These are phyloP conservation scores for Perilla frutescens DNA, from an alignment of 257 asterid genomes.

Conservation along the genomic window DNA sequence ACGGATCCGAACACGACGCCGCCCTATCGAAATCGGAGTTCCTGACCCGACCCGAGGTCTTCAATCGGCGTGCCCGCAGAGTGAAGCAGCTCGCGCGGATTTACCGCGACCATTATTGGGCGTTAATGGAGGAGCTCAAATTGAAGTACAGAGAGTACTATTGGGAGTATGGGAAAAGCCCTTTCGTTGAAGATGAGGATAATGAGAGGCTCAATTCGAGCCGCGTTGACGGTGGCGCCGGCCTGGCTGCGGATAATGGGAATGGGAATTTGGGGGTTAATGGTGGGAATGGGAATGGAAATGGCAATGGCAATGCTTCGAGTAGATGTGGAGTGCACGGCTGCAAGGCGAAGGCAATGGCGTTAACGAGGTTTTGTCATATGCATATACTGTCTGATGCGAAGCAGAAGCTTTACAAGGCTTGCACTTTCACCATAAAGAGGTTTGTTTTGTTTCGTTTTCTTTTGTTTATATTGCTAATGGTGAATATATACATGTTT, in stretches of 20 bases:
- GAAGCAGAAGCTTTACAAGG: conserved; percentile 84
- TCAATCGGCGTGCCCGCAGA: conserved; percentile 69
- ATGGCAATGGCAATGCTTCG: background rate
- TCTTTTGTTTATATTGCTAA: background rate
- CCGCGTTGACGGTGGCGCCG: conserved; percentile 36
- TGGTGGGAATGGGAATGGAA: conserved; percentile 25
- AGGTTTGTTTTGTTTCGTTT: conserved; percentile 54
- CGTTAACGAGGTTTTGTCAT: conserved; percentile 55
- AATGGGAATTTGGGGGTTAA: conserved; percentile 37
- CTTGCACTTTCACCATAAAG: conserved; percentile 73
- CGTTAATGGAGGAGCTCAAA: conserved; percentile 83
- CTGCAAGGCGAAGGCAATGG: conserved; percentile 61
- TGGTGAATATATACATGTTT: background rate
- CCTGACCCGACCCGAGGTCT: conserved; percentile 66
- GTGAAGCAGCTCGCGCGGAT: conserved; percentile 62
- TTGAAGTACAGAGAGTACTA: conserved; percentile 61
- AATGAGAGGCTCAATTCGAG: conserved; percentile 35
- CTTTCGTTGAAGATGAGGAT: conserved; percentile 67
- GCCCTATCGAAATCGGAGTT: conserved; percentile 56
- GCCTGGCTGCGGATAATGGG: conserved; percentile 36
- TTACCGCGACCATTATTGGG: conserved; percentile 81
- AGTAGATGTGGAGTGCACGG: conserved; percentile 48
- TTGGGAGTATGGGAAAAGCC: conserved; percentile 81
- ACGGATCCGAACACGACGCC: conserved; percentile 63
- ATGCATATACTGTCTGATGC: conserved; percentile 76